phyloP scores from a whole-genome alignment of 2,329 filamentous ascomycete genomes.

The Setomelanomma holmii region DNA sequence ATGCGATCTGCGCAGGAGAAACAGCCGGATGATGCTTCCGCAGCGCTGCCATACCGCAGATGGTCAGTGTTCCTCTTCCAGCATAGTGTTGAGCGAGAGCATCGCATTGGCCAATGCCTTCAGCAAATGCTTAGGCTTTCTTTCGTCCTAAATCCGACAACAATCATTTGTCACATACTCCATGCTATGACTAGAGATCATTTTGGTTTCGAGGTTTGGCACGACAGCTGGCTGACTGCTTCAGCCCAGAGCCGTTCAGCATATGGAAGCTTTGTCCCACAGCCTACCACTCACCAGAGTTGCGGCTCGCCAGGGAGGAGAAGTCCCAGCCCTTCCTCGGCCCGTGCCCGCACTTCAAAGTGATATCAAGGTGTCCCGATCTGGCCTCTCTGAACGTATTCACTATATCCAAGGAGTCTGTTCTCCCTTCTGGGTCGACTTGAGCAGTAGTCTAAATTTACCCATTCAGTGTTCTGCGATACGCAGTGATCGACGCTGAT shows the following conservation, averaged over 20 bases:
- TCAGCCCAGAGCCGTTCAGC: background rate
- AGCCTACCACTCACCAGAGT: background rate
- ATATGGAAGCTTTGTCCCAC: background rate
- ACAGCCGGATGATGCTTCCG: background rate
- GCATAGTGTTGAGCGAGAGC: too few relatives aligned
- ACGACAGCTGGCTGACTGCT: background rate
- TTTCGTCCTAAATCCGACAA: too few relatives aligned
- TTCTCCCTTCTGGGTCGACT: conserved; percentile 18
- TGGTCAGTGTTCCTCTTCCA: too few relatives aligned
- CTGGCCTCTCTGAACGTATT: conserved; percentile 15
- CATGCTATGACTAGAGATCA: too few relatives aligned
- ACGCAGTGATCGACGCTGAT: conserved; percentile 1
- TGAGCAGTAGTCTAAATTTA: conserved; percentile 34
- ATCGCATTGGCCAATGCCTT: too few relatives aligned
- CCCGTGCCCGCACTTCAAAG: conserved; percentile 21
- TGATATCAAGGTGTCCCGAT: conserved; percentile 14
- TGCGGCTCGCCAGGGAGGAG: background rate
- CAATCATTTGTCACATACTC: background rate
- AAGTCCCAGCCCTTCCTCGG: conserved; percentile 21
- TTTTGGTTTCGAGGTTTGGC: too few relatives aligned
- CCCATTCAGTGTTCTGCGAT: conserved; percentile 8
- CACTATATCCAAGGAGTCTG: conserved; percentile 11
- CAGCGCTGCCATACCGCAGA: background rate
- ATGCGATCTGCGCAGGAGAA: too few relatives aligned
- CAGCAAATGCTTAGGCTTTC: too few relatives aligned